Conservation (phyloP, 345 rosid species). For the Lepidium sativum region DNA sequence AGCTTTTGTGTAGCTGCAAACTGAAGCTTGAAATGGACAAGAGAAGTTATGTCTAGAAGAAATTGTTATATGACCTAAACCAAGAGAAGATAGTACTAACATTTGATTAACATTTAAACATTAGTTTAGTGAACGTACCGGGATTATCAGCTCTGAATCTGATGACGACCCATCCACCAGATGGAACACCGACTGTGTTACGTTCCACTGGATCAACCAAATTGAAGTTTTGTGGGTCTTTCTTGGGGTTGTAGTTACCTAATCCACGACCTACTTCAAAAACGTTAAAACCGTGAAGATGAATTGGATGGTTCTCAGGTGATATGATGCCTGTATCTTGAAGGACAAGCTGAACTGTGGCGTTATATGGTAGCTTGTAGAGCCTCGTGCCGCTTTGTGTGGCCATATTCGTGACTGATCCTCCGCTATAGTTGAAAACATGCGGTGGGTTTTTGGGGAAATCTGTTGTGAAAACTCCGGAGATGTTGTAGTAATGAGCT, state of each 20-base stretch:
- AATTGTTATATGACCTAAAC: neutral
- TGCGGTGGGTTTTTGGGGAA: slow-evolving; percentile 68
- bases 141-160: slow-evolving; percentile 90
- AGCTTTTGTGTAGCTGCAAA: neutral
- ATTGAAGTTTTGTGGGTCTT: slow-evolving; percentile 57
- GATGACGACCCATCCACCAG: slow-evolving; percentile 92
- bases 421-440: slow-evolving; percentile 56
- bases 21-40: neutral
- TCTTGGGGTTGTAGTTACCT: slow-evolving; percentile 62
- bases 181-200: slow-evolving; percentile 81
- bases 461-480: slow-evolving; percentile 79
- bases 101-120: neutral
- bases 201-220: slow-evolving; percentile 91
- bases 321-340: slow-evolving; percentile 82
- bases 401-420: slow-evolving; percentile 43
- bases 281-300: slow-evolving; percentile 87
- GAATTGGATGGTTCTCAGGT: slow-evolving; percentile 81
- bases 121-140: slow-evolving; percentile 33
- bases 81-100: neutral
- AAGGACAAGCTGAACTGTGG: slow-evolving; percentile 68
- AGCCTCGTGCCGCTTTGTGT: slow-evolving; percentile 59
- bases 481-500: slow-evolving; percentile 71
- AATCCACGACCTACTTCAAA: slow-evolving; percentile 66
- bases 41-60: neutral
- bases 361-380: slow-evolving; percentile 54